These are phyloP conservation scores for Aspergillus oerlinghausenensis DNA, from an alignment of 2,329 filamentous ascomycete species.

Conservation along the genomic window DNA sequence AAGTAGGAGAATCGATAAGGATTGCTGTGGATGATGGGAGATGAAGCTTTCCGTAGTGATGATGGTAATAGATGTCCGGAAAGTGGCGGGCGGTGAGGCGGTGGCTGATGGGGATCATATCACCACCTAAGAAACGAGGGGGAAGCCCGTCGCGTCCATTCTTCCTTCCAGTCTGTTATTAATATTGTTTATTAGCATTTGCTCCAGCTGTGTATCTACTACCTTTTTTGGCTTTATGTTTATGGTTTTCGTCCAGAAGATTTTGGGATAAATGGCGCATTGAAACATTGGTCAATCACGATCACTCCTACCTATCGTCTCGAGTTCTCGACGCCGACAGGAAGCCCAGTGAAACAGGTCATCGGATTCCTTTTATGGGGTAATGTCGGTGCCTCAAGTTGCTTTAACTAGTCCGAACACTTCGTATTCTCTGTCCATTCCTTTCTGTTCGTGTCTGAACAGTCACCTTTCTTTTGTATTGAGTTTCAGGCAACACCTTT, in stretches of 20 bases:
- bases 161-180: background rate
- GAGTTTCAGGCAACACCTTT: background rate
- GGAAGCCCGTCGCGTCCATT: background rate
- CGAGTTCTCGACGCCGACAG: background rate
- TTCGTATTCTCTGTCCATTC: background rate
- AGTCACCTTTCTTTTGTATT: background rate
- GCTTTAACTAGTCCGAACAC: background rate
- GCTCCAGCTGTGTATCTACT: background rate
- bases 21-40: background rate
- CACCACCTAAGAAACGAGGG: background rate
- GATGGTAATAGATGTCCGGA: background rate
- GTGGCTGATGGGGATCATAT: background rate
- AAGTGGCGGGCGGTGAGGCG: constrained; percentile 9
- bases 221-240: background rate
- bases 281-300: background rate
- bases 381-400: background rate
- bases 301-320: background rate
- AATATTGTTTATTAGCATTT: background rate
- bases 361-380: background rate
- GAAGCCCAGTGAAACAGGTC: background rate
- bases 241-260: background rate
- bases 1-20: background rate
- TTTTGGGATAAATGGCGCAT: background rate
- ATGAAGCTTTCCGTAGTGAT: background rate
- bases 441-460: background rate